Percentiles rank a stretch among this genome's conserved stretches.
These are phyloP conservation scores for Umbelopsis sp. DNA, from an alignment of 192 early-diverging fungal species.

Conservation along the genomic window DNA sequence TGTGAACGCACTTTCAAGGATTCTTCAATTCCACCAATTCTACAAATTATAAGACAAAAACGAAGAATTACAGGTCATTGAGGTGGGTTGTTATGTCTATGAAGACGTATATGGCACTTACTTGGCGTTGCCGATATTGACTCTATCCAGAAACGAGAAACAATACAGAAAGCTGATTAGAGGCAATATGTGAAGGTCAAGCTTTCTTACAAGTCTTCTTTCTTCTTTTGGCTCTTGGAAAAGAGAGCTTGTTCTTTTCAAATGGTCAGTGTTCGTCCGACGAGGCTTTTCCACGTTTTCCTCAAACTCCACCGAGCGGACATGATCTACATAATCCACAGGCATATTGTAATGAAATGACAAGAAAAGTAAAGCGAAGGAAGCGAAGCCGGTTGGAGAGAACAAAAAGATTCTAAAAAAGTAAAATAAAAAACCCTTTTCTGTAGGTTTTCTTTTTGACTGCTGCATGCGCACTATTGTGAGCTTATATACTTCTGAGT, in stretches of 20 bases:
- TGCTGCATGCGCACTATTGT: too few species aligned
- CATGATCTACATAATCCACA: not conserved
- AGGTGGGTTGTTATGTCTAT: not conserved
- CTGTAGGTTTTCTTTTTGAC: too few species aligned
- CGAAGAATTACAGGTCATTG: not conserved
- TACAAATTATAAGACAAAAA: constrained; percentile 1
- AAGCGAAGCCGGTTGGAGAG: too few species aligned
- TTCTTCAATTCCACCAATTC: constrained; percentile 34
- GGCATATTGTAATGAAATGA: not conserved
- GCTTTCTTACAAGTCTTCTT: constrained; percentile 48
- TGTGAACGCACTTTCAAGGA: constrained; percentile 50
- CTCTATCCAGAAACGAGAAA: constrained; percentile 65
- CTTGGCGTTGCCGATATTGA: constrained; percentile 74
- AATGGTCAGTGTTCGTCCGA: not conserved
- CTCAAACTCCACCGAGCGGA: not conserved
- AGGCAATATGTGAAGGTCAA: constrained; percentile 64
- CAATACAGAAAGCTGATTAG: constrained; percentile 64
- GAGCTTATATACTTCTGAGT: too few species aligned
- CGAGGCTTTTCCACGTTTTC: not conserved
- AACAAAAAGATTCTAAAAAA: too few species aligned
- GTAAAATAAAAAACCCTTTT: too few species aligned
- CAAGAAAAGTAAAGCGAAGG: too few species aligned
- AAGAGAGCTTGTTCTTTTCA: constrained; percentile 4
- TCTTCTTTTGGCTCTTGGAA: constrained; percentile 29
- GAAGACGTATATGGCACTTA: constrained; percentile 47